Percentiles rank a stretch among this genome's conserved stretches.
phyloP scores from a whole-genome alignment of 2,329 filamentous ascomycete species.

The Clonostachys solani region DNA sequence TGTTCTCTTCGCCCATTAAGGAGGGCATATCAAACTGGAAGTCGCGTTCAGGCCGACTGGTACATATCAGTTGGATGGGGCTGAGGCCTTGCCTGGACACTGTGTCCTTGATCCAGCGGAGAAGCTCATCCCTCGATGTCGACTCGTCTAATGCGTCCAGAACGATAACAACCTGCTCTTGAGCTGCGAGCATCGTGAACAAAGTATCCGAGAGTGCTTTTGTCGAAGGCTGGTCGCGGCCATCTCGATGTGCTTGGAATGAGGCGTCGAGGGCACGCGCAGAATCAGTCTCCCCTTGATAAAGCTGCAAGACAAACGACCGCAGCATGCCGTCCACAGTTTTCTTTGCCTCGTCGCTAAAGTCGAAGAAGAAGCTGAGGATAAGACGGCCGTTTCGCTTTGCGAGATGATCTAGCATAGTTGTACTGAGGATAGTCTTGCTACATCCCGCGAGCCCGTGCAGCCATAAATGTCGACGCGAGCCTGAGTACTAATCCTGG shows the following conservation, averaged over 20 bases:
- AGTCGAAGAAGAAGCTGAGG: slow-evolving; percentile 1
- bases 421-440: slow-evolving; percentile 2
- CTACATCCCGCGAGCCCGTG: not conserved
- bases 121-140: not conserved
- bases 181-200: not conserved
- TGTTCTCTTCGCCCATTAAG: not conserved
- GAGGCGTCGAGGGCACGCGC: not conserved
- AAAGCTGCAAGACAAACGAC: not conserved
- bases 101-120: not conserved
- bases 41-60: not conserved
- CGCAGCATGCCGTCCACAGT: not conserved
- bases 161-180: not conserved
- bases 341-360: not conserved
- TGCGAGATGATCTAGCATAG: slow-evolving; percentile 1
- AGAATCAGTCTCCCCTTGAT: not conserved
- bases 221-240: not conserved
- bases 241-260: not conserved
- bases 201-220: not conserved
- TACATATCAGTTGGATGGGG: not conserved
- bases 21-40: not conserved
- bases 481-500: not conserved
- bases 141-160: not conserved
- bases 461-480: slow-evolving; percentile 1
- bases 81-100: not conserved
- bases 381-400: not conserved